Conservation (phyloP, 192 early-diverging fungal genomes). For the Coemansia guatemalensis region DNA sequence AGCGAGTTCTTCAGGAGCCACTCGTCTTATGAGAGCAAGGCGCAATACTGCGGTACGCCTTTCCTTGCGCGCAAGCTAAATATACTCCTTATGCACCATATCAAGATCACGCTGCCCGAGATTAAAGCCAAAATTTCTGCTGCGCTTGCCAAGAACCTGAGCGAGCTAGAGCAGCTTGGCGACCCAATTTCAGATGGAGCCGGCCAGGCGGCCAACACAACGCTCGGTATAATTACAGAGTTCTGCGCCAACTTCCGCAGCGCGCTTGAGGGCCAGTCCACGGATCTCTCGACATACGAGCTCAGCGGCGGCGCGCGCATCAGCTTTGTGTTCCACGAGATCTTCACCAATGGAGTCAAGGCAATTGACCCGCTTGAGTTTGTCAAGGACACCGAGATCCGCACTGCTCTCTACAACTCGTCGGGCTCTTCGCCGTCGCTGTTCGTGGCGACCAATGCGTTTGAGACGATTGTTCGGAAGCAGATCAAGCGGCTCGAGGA, state of each 20-base stretch:
- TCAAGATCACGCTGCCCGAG: slow-evolving; percentile 95
- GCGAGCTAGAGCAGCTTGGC: slow-evolving; percentile 86
- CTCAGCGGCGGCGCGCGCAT: slow-evolving; percentile 98
- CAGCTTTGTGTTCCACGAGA: slow-evolving; percentile 98
- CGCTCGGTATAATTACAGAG: slow-evolving; percentile 98
- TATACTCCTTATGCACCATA: slow-evolving; percentile 99
- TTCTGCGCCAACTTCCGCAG: slow-evolving; percentile 97
- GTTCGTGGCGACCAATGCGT: slow-evolving; percentile 97
- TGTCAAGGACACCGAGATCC: slow-evolving; percentile 98
- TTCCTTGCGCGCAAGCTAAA: slow-evolving; percentile 97
- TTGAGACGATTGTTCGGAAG: slow-evolving; percentile 97
- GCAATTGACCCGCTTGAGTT: slow-evolving; percentile 98
- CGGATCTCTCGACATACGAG: slow-evolving; percentile 92
- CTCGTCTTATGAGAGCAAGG: slow-evolving; percentile 90
- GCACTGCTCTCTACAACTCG: slow-evolving; percentile 98
- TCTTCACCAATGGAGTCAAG: slow-evolving; percentile 88
- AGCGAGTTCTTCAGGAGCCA: slow-evolving; percentile 95
- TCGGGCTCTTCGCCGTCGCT: slow-evolving; percentile 95
- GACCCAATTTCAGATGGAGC: slow-evolving; percentile 84
- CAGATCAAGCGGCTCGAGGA: slow-evolving; percentile 99
- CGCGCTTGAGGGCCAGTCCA: slow-evolving; percentile 93
- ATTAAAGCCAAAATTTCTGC: slow-evolving; percentile 97
- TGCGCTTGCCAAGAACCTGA: slow-evolving; percentile 78
- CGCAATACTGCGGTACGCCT: slow-evolving; percentile 98
- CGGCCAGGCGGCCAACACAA: slow-evolving; percentile 78